Evolutionary conservation across 2,329 filamentous ascomycete species (phyloP).

Genomic region (Didymella sp.): DNA sequence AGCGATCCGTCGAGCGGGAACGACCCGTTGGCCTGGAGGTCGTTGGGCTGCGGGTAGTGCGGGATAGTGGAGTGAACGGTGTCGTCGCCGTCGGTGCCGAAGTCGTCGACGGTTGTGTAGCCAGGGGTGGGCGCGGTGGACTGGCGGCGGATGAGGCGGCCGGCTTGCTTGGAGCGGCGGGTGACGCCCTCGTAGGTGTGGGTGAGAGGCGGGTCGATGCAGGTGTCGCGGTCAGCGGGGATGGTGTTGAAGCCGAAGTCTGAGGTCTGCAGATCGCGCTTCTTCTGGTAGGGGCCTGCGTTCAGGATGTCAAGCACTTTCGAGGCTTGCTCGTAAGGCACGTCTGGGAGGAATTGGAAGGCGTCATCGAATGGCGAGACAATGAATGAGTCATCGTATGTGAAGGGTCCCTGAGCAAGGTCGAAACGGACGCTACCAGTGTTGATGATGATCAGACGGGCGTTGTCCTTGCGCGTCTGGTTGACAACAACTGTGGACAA

Average conservation of each 20-base stretch:
- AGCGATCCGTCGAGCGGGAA: constrained; percentile 55
- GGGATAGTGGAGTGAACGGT: constrained; percentile 60
- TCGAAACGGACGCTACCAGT: constrained; percentile 69
- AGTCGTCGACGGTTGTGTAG: constrained; percentile 64
- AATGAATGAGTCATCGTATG: constrained; percentile 61
- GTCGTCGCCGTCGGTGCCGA: constrained; percentile 64
- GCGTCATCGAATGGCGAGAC: constrained; percentile 63
- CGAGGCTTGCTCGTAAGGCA: constrained; percentile 58
- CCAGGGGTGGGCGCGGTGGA: constrained; percentile 54
- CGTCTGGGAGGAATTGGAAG: constrained; percentile 62
- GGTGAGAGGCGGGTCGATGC: constrained; percentile 56
- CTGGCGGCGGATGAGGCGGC: constrained; percentile 59
- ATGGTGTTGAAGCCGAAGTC: constrained; percentile 49
- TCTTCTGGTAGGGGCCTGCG: constrained; percentile 48
- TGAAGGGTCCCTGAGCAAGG: constrained; percentile 68
- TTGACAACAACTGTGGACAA: constrained; percentile 62
- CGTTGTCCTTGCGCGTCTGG: constrained; percentile 56
- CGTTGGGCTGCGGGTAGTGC: constrained; percentile 57
- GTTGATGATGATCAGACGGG: constrained; percentile 66
- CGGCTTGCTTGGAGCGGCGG: constrained; percentile 42
- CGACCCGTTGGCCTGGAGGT: constrained; percentile 59
- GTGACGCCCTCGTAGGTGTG: constrained; percentile 34
- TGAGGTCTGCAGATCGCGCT: constrained; percentile 39
- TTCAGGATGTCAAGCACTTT: constrained; percentile 55
- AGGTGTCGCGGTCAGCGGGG: constrained; percentile 54